phyloP scores from a whole-genome alignment of 2,329 filamentous ascomycete species.

The Magnaporthales sp. region DNA sequence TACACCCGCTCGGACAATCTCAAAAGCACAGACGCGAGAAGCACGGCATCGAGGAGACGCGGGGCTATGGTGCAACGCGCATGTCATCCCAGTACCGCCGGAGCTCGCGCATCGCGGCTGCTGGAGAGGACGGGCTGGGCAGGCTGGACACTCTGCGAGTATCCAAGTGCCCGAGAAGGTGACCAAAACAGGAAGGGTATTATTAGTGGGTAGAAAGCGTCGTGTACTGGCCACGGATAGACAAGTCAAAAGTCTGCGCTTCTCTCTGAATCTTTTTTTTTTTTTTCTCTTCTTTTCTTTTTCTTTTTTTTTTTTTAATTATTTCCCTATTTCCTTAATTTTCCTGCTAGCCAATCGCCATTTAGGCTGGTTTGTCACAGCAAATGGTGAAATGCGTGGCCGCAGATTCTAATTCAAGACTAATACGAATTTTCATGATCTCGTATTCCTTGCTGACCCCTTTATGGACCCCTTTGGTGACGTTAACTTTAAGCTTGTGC shows the following conservation, averaged over 20 bases:
- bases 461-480: neutral
- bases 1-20: conserved; percentile 22
- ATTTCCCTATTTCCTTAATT: neutral
- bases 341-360: neutral
- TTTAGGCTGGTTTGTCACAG: neutral
- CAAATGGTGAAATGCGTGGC: neutral
- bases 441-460: neutral
- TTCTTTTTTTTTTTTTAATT: neutral
- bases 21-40: conserved; percentile 18
- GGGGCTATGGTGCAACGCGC: neutral
- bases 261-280: neutral
- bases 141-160: neutral
- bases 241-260: neutral
- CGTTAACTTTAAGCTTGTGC: neutral
- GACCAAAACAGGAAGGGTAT: no score
- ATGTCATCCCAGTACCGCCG: neutral
- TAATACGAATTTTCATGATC: neutral
- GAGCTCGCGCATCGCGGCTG: neutral
- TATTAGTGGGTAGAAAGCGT: neutral
- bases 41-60: neutral
- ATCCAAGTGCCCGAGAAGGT: neutral
- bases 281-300: neutral
- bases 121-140: neutral
- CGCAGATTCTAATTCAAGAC: neutral
- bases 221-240: neutral